phyloP scores from a whole-genome alignment of 768 basidiomycete genomes.

The Lanmaoa rubissima region DNA sequence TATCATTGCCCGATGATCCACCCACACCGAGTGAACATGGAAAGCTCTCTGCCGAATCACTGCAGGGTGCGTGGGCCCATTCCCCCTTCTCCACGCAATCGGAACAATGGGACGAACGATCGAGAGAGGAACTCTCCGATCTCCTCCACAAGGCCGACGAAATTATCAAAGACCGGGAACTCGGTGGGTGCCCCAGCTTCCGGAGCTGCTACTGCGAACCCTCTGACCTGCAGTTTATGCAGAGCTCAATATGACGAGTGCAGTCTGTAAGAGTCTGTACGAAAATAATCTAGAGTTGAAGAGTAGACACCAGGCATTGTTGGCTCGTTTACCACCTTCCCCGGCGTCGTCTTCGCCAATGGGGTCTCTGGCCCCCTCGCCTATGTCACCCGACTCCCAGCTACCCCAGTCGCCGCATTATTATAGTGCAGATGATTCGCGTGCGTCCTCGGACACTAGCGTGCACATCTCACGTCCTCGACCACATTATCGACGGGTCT shows the following conservation, averaged over 20 bases:
- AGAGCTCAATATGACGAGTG: conserved; percentile 68
- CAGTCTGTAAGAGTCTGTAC: conserved; percentile 66
- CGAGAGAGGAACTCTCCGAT: conserved; percentile 69
- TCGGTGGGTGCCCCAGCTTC: conserved; percentile 47
- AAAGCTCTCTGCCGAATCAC: conserved; percentile 32
- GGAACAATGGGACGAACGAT: conserved; percentile 59
- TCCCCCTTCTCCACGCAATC: conserved; percentile 29
- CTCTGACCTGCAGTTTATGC: conserved; percentile 22
- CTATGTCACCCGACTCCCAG: conserved; percentile 26
- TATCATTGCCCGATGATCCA: conserved; percentile 33
- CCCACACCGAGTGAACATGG: conserved; percentile 30
- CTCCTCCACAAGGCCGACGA: conserved; percentile 71
- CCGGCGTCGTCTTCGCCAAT: conserved; percentile 36
- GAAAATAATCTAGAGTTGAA: conserved; percentile 68
- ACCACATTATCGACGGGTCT: conserved; percentile 42
- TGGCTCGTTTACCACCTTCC: conserved; percentile 58
- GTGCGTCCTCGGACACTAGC: conserved; percentile 18
- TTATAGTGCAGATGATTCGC: conserved; percentile 30
- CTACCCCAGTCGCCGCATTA: conserved; percentile 35
- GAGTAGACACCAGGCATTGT: conserved; percentile 67
- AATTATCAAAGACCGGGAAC: conserved; percentile 74
- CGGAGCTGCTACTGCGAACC: not conserved
- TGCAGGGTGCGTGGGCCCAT: conserved; percentile 9
- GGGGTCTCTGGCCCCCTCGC: conserved; percentile 21
- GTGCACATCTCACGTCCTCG: conserved; percentile 22